A percentile compares a stretch with the other conserved stretches of the same genome.
These are phyloP conservation scores for Eucalyptus viminalis DNA, from an alignment of 345 rosid genomes.

Conservation along the genomic window DNA sequence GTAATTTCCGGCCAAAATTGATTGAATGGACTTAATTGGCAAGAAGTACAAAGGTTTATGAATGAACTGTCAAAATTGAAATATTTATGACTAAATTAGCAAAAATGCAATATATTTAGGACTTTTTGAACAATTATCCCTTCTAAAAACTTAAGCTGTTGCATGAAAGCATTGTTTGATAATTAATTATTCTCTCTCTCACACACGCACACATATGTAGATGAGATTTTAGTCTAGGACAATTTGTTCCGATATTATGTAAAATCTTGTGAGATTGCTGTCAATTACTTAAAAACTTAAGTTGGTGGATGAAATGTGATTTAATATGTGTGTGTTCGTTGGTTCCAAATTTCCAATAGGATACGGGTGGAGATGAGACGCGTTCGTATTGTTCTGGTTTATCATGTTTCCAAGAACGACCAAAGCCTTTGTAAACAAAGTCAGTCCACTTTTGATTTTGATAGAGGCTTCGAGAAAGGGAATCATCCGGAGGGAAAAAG, in stretches of 20 bases:
- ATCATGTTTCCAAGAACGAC: background rate
- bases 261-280: background rate
- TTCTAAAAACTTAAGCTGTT: background rate
- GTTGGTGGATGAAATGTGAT: background rate
- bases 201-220: background rate
- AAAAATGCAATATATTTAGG: too few relatives aligned
- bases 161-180: too few relatives aligned
- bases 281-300: background rate
- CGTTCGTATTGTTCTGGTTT: background rate
- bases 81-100: rapidly evolving
- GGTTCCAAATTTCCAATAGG: background rate
- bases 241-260: background rate
- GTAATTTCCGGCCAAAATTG: rapidly evolving
- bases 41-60: too few relatives aligned
- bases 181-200: background rate
- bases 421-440: background rate
- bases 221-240: background rate
- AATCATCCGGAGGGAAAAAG: background rate
- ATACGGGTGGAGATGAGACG: background rate
- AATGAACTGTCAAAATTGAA: too few relatives aligned
- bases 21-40: too few relatives aligned
- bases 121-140: too few relatives aligned
- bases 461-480: background rate
- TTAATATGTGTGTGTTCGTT: background rate
- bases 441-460: background rate